phyloP scores from a whole-genome alignment of 805 yeast genomes.

The Saccharomycopsis fibuligera region DNA sequence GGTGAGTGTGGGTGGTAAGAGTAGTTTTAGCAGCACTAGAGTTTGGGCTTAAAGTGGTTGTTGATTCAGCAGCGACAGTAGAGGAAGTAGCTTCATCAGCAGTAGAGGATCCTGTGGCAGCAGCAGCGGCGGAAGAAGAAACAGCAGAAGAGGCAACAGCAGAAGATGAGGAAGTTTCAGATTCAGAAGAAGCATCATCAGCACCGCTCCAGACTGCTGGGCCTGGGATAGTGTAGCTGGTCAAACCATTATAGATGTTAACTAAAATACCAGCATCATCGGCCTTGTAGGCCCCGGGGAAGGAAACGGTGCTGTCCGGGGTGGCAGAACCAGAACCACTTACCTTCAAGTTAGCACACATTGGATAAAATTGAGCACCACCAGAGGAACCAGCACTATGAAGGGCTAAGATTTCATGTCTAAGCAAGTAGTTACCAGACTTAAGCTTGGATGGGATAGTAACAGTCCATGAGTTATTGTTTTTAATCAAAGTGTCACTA shows the following conservation, averaged over 20 bases:
- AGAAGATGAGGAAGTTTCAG: background rate
- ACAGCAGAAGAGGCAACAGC: background rate
- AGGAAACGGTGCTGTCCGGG: constrained; percentile 17
- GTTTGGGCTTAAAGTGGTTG: background rate
- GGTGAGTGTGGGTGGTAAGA: background rate
- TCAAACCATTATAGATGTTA: constrained; percentile 12
- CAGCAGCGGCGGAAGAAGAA: background rate
- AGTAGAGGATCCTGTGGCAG: no score
- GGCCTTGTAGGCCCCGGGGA: constrained; percentile 21
- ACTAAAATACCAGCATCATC: constrained; percentile 18
- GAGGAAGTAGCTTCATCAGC: background rate
- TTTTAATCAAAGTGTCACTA: constrained; percentile 10
- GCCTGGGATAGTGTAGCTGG: constrained; percentile 19
- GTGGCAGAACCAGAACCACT: constrained; percentile 10
- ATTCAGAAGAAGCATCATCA: no score
- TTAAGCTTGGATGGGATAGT: constrained; percentile 15
- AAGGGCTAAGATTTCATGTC: constrained; percentile 19
- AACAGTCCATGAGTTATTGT: constrained; percentile 15
- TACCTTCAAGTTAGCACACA: constrained; percentile 17
- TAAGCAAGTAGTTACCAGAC: constrained; percentile 18
- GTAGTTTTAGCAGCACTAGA: background rate
- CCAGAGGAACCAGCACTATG: constrained; percentile 14
- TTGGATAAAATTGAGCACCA: constrained; percentile 19
- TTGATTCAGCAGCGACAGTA: background rate
- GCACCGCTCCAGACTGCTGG: constrained; percentile 20